These are phyloP conservation scores for Herpetospermum pedunculosum DNA, from an alignment of 306 rosid species.

Conservation along the genomic window DNA sequence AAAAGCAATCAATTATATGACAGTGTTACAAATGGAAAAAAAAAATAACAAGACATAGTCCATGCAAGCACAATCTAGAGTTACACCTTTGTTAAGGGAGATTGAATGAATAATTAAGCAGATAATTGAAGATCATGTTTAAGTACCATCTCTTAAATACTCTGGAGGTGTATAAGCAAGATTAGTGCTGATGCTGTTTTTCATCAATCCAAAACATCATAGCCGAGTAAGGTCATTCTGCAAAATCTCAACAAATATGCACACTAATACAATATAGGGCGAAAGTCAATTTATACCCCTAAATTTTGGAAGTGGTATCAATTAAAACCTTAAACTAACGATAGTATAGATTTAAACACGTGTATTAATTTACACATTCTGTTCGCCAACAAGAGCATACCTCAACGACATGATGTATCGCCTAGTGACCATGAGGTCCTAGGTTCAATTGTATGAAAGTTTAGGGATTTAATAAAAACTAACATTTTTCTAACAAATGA, in stretches of 20 bases:
- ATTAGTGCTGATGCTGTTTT: slow-evolving; percentile 70
- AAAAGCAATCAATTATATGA: neutral
- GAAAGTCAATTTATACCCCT: too few relatives aligned
- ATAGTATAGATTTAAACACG: too few relatives aligned
- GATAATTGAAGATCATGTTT: neutral
- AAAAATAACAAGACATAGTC: neutral
- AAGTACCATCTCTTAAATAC: slow-evolving; percentile 56
- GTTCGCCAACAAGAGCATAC: too few relatives aligned
- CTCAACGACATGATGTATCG: too few relatives aligned
- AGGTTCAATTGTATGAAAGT: too few relatives aligned
- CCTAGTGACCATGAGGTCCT: too few relatives aligned
- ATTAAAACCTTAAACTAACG: too few relatives aligned
- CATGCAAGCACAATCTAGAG: too few relatives aligned
- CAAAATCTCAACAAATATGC: slow-evolving; percentile 16
- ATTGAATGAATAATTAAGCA: neutral
- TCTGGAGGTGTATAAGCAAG: slow-evolving; percentile 82
- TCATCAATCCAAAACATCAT: slow-evolving; percentile 81
- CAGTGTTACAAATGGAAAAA: neutral
- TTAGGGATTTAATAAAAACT: too few relatives aligned
- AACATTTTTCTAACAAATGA: too few relatives aligned
- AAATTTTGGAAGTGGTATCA: too few relatives aligned
- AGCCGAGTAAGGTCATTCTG: slow-evolving; percentile 78
- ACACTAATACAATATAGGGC: slow-evolving; percentile 1
- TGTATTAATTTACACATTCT: too few relatives aligned
- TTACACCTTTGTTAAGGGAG: neutral